Conservation (phyloP, 495 filamentous ascomycete species). For the Penicillium angulare region DNA sequence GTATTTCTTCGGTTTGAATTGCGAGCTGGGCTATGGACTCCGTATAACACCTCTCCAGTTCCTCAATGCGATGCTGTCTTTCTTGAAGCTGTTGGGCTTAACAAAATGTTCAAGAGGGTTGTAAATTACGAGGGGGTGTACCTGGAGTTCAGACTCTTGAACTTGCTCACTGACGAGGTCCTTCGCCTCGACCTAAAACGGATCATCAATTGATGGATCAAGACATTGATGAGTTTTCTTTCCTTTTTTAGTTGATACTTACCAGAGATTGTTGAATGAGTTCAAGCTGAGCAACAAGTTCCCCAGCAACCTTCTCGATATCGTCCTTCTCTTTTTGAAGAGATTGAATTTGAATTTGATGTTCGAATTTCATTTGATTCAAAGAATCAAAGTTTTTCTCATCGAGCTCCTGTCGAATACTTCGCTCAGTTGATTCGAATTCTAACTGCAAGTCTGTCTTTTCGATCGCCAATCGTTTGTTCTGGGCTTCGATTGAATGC, state of each 20-base stretch:
- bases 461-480: constrained; percentile 16
- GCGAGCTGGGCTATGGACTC: constrained; percentile 14
- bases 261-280: constrained; percentile 26
- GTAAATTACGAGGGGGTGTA: neutral
- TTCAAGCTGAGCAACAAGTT: constrained; percentile 16
- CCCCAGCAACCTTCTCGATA: constrained; percentile 11
- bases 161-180: constrained; percentile 3
- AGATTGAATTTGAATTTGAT: neutral
- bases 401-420: constrained; percentile 24
- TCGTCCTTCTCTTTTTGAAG: constrained; percentile 25
- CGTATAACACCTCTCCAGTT: constrained; percentile 14
- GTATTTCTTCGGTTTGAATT: constrained; percentile 20
- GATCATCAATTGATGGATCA: too few species aligned
- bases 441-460: constrained; percentile 18
- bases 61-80: constrained; percentile 5
- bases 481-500: constrained; percentile 10
- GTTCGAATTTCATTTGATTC: neutral
- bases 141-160: neutral
- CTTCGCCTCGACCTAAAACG: constrained; percentile 17
- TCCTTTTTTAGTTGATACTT: neutral
- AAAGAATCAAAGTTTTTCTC: neutral
- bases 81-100: neutral
- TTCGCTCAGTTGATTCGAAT: constrained; percentile 16
- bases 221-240: neutral
- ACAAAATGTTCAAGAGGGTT: neutral